Evolutionary conservation across 2,329 filamentous ascomycete genomes (phyloP), one percentile per base, ranked within the genome.

Genomic region (Colletotrichum brevisporum): DNA sequence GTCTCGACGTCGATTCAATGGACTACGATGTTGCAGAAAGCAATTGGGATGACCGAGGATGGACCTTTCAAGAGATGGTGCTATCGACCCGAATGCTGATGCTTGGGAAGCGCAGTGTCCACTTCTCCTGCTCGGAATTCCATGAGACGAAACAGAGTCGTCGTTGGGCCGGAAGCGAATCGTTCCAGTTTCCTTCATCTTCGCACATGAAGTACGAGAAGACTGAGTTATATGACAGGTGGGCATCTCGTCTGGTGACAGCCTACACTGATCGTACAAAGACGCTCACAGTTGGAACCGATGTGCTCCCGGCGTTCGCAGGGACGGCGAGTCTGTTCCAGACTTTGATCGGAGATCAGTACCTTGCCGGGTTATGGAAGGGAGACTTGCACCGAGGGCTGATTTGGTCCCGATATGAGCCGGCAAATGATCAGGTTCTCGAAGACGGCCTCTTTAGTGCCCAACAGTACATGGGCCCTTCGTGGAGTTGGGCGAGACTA

Each of bases 151-250:
- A 54, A 36, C 27, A 39, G 36, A 36, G 52, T 12, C 52, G 27
- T 8, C 52, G 36, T 6, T 54, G 51, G 51, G 51, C 51, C 31
- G 51, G 51, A 26, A 54, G 51, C 10, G 51, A 54, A 31, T 21
- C 51, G 13, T 54, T 54, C 12, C 51, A 54, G 31, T 54, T 54
- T 39, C 51, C 51, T 18, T 54, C 51, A 31, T 27, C 51, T n/a
- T 18, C n/a, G 16, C 51, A 54, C 18, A 54, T 39, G 51, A 31
- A 54, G 16, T 54, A 54, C n/a, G 51, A 54, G 26, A 2, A 10
- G 24, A 31, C 36, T 54, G 51, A 54, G 18, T 26, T 54, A 5
- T 54, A 54, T 31, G 51, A 39, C n/a, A 54, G 27, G 12, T 54
- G 51, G 51, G n/a, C 51, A 12, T 54, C 51, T 8, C 51, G 27